These are phyloP conservation scores for Cenchrus fungigraminus DNA, from an alignment of 176 grass and related monocot species.

Conservation along the genomic window DNA sequence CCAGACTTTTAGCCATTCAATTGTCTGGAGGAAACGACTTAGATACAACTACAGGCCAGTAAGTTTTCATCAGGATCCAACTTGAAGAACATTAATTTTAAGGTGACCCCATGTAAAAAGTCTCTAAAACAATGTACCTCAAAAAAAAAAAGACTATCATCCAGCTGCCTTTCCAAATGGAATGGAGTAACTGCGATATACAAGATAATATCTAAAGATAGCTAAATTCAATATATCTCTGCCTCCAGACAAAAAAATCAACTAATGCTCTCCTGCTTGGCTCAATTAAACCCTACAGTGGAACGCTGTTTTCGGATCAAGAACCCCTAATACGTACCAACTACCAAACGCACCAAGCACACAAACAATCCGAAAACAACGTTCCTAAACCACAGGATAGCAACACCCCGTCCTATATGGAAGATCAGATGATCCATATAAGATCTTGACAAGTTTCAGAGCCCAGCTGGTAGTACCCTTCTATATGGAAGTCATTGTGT, in stretches of 20 bases:
- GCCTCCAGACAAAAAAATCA: not conserved
- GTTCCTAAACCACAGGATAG: not conserved
- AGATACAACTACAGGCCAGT: not conserved
- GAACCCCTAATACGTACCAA: not conserved
- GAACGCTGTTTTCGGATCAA: not conserved
- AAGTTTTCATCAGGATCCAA: not conserved
- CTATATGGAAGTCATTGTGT: too few relatives aligned
- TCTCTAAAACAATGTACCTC: not conserved
- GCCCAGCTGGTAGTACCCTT: too few relatives aligned
- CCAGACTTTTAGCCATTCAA: not conserved
- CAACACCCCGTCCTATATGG: not conserved
- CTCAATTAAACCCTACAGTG: not conserved
- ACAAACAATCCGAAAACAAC: not conserved
- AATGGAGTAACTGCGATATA: not conserved
- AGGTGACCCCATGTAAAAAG: not conserved
- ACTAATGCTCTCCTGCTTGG: not conserved
- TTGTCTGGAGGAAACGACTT: not conserved
- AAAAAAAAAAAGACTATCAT: not conserved
- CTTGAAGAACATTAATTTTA: not conserved
- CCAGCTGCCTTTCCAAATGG: not conserved
- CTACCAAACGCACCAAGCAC: not conserved
- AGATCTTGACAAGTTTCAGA: too few relatives aligned
- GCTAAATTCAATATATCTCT: not conserved
- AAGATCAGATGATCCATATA: too few relatives aligned
- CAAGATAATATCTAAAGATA: not conserved